Base-by-base conservation (phyloP, 73 alveolate species). In the Diophrys appendiculata region DNA sequence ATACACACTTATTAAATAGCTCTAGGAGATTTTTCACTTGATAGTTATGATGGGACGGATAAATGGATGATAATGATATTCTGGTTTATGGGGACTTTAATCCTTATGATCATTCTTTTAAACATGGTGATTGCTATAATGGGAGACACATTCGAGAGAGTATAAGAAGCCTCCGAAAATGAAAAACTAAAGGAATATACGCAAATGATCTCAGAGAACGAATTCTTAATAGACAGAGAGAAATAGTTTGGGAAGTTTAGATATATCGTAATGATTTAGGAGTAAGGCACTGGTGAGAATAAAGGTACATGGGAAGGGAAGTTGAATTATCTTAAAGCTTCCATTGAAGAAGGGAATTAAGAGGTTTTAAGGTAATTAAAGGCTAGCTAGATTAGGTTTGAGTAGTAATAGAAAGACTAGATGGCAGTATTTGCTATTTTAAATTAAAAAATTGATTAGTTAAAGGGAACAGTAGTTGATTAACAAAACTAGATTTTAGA, bases 1-100 rank as follows among this genome's bases (percentile, higher is more conserved):
- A 31, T 82, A 0, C 75, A 71, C 69, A 52, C 85, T 28, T 82
- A 74, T 32, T 75, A 81, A 76, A 74, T 78, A 35, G 91, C 86
- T 1, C 52, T 82, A 0, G 91, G 91, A 18, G 91, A 82, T 33
- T 82, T 82, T 43, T 33, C 29, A 11, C 73, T 84, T 23, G 68
- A 29, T 11, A 33, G 33, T 2, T 71, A 33, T 53, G 69, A 22
- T 14, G 34, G 69, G 2, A 11, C 67, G 2, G 80, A 71, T 33
- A 43, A 71, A 71, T 13, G 31, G 24, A 29, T 71, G 29, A 34
- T 71, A 13, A 33, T 32, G 69, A 33, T 34, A 2, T 33, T 71
- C 25, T 71, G 80, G 80, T 71, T 71, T 68, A 13, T 71, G 29
- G 34, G 34, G n/a, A 71, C 80, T 33, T 68, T 71, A 29, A 18